Conservation (phyloP, 2,329 filamentous ascomycete genomes). For the Diplodia scrobiculata region DNA sequence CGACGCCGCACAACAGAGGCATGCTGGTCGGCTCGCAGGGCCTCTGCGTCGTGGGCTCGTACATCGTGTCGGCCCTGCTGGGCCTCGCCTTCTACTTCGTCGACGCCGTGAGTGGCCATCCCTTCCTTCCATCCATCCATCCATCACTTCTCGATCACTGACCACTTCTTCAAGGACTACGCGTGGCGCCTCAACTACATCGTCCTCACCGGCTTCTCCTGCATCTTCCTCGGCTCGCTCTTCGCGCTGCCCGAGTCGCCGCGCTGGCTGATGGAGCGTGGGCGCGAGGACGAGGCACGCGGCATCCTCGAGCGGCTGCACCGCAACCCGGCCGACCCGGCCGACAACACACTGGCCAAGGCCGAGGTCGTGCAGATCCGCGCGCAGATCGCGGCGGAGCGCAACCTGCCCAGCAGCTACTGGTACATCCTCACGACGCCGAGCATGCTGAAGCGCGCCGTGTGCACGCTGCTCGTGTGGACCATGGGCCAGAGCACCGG, state of each 20-base stretch:
- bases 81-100: slow-evolving; percentile 39
- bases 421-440: slow-evolving; percentile 37
- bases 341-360: slow-evolving; percentile 33
- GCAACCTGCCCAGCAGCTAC: slow-evolving; percentile 35
- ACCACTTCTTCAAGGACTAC: neutral
- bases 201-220: slow-evolving; percentile 21
- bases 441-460: slow-evolving; percentile 35
- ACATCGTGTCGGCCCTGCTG: slow-evolving; percentile 73
- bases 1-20: slow-evolving; percentile 26
- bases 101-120: neutral
- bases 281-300: slow-evolving; percentile 52
- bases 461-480: slow-evolving; percentile 39
- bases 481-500: slow-evolving; percentile 40
- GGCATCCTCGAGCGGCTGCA: slow-evolving; percentile 41
- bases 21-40: slow-evolving; percentile 53
- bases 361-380: slow-evolving; percentile 38
- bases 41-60: slow-evolving; percentile 78
- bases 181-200: slow-evolving; percentile 60
- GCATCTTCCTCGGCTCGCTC: slow-evolving; percentile 53
- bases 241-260: slow-evolving; percentile 60
- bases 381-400: slow-evolving; percentile 36
- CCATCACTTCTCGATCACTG: neutral
- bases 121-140: neutral
- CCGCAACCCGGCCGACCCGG: slow-evolving; percentile 33
- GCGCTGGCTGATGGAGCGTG: slow-evolving; percentile 61